phyloP scores from a whole-genome alignment of 768 basidiomycete species.

The Trametes sanguinea region DNA sequence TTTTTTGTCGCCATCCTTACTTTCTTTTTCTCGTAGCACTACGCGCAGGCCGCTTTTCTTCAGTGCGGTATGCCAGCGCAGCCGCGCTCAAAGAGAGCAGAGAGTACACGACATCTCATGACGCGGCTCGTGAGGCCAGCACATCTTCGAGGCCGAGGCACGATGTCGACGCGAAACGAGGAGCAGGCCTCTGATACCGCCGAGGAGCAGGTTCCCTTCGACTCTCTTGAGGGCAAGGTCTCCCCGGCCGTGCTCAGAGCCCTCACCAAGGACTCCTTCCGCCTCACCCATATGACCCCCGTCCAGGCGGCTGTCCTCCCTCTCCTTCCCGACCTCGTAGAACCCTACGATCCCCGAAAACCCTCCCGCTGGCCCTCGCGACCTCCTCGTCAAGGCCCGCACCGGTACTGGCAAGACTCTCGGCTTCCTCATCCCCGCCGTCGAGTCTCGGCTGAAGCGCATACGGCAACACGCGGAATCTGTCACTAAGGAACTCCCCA shows the following conservation, averaged over 20 bases:
- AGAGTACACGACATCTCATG: too few species aligned
- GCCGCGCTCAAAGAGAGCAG: background rate
- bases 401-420: slow-evolving; percentile 91
- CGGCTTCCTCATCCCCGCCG: slow-evolving; percentile 84
- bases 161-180: background rate
- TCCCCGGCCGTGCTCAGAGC: slow-evolving; percentile 49
- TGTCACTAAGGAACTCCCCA: slow-evolving; percentile 45
- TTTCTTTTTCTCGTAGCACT: background rate
- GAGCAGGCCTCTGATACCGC: background rate
- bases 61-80: slow-evolving; percentile 4
- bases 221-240: slow-evolving; percentile 41
- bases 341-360: slow-evolving; percentile 47
- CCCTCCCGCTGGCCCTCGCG: slow-evolving; percentile 42
- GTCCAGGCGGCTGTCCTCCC: slow-evolving; percentile 82
- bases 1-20: background rate
- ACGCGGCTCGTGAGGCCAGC: too few species aligned
- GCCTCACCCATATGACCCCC: slow-evolving; percentile 68
- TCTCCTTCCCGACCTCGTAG: slow-evolving; percentile 69
- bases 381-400: slow-evolving; percentile 84
- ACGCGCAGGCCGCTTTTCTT: slow-evolving; percentile 16
- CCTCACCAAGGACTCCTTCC: slow-evolving; percentile 64
- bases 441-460: slow-evolving; percentile 70
- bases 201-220: slow-evolving; percentile 34
- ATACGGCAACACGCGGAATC: slow-evolving; percentile 49
- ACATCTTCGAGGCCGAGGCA: background rate